Evolutionary conservation across 768 basidiomycete species (phyloP).

Genomic region (Phanerochaete carnosa): DNA sequence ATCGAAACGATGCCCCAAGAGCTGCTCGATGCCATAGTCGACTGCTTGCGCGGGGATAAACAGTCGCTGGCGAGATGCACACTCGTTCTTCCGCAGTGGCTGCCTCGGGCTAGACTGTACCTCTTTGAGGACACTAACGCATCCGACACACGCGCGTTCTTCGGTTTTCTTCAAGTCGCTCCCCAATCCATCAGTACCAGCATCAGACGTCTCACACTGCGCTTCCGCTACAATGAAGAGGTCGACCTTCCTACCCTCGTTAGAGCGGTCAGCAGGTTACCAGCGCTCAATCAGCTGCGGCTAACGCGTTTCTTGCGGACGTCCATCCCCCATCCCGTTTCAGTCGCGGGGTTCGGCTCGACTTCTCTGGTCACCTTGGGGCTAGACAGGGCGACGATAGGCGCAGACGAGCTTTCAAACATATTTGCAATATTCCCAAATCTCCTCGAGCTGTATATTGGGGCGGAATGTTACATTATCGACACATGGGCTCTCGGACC

Average conservation of each 20-base stretch:
- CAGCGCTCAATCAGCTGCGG: not conserved
- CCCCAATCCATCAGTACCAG: not conserved
- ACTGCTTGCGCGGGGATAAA: slow-evolving; percentile 10
- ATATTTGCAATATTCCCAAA: not conserved
- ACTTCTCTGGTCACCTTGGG: not conserved
- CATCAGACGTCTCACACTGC: not conserved
- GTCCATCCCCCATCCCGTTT: not conserved
- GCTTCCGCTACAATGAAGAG: not conserved
- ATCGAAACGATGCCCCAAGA: slow-evolving; percentile 13
- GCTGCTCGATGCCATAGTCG: slow-evolving; percentile 11
- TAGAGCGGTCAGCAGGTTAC: not conserved
- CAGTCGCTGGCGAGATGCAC: slow-evolving; percentile 6
- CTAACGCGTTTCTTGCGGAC: not conserved
- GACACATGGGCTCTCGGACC: not conserved
- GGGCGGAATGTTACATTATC: not conserved
- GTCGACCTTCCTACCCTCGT: not conserved
- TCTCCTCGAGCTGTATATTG: not conserved
- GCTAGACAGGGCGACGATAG: not conserved
- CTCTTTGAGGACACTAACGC: slow-evolving; percentile 1
- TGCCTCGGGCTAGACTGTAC: not conserved
- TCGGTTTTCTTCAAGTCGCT: not conserved
- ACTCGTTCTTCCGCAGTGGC: slow-evolving; percentile 1
- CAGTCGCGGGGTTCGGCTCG: not conserved
- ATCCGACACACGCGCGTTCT: not conserved
- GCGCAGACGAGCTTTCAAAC: not conserved